Evolutionary conservation across 371 early-diverging fungal genomes (phyloP).

Genomic region (Zychaea mexicana): DNA sequence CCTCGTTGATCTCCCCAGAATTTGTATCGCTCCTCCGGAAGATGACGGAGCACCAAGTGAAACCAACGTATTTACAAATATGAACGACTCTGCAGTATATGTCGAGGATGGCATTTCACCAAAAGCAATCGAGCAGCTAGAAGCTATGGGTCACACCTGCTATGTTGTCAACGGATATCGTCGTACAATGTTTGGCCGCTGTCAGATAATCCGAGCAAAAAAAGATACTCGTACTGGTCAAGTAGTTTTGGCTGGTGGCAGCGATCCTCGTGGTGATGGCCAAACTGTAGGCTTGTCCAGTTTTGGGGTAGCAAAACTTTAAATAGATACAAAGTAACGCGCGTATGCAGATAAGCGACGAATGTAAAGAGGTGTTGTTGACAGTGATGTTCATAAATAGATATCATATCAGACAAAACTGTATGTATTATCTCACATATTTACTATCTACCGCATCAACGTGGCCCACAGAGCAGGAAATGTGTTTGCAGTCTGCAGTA

Average conservation of each 20-base stretch:
- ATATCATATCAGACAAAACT: too few relatives aligned
- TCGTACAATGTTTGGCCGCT: constrained; percentile 72
- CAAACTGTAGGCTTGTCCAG: constrained; percentile 55
- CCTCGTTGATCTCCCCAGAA: constrained; percentile 73
- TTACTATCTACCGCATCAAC: too few relatives aligned
- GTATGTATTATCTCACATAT: too few relatives aligned
- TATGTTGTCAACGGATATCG: constrained; percentile 24
- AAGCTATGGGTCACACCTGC: constrained; percentile 64
- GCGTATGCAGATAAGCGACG: too few relatives aligned
- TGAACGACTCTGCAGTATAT: constrained; percentile 46
- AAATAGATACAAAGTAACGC: too few relatives aligned
- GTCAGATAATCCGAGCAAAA: constrained; percentile 61
- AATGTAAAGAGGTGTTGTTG: too few relatives aligned
- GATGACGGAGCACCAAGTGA: background rate
- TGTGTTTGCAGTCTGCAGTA: too few relatives aligned
- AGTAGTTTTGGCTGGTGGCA: constrained; percentile 63
- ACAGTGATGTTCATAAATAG: too few relatives aligned
- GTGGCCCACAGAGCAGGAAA: too few relatives aligned
- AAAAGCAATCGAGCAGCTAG: constrained; percentile 44
- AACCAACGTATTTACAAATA: constrained; percentile 35
- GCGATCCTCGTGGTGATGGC: constrained; percentile 76
- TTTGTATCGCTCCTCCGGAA: constrained; percentile 54
- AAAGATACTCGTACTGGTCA: constrained; percentile 43
- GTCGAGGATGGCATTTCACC: constrained; percentile 65
- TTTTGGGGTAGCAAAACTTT: background rate